Evolutionary conservation across 176 grass and related monocot genomes (phyloP), one percentile per base, ranked within the genome.

Genomic region (Ensete ventricosum): DNA sequence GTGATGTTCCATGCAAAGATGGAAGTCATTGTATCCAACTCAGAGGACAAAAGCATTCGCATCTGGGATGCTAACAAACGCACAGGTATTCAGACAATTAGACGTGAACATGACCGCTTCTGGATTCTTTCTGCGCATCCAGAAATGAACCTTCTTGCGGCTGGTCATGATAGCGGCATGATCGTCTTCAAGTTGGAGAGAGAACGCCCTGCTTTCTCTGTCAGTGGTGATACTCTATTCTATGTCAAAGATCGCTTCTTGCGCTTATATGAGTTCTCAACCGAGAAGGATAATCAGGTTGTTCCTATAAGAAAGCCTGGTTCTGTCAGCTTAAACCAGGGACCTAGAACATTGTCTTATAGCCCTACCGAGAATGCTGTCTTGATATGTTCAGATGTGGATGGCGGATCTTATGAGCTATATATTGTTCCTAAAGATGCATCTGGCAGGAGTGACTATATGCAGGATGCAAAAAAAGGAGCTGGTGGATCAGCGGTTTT

Each of bases 131-230:
- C 94, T 64, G 94, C 88, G 55, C 94, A 97, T 79, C 88, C 94
- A 68, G 94, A 97, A 82, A 89, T 97, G 88, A 93, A 97, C 53
- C 90, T 97, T 81, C 88, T 97, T 62, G 94, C 94, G 19, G 94
- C 94, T 54, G 94, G 94, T 52, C 94, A 97, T 85, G 94, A 97
- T 17, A 92, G 90, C 43, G 94, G 94, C 20, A 93, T 93, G 88
- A 97, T 93, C 57, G 94, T 97, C 54, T 97, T 97, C 29, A 97
- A 97, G 62, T 76, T 96, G 53, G 92, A 92, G 78, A 89, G 89
- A 71, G 92, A 96, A 54, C 89, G 92, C 27, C 93, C 89, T 13
- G 89, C 93, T 60, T 92, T 96, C 65, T 71, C 75, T 12, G 77
- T 97, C 9, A 92, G 82, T 80, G 87, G 85, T 50, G 90, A 93